These are phyloP conservation scores for Tarenaya hassleriana DNA, from an alignment of 345 rosid genomes.

Conservation along the genomic window DNA sequence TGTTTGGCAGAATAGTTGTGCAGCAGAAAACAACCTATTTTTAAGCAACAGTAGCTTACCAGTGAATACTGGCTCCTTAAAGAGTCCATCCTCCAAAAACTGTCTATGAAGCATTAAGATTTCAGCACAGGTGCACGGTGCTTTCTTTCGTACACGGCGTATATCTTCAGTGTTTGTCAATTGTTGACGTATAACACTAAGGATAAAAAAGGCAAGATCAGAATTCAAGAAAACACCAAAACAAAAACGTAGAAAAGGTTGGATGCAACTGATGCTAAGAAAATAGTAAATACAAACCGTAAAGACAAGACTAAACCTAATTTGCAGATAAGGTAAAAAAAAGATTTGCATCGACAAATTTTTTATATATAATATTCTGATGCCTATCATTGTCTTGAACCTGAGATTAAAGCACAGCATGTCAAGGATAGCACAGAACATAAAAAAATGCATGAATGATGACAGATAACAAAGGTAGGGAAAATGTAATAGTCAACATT, in stretches of 20 bases:
- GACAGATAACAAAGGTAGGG: background rate
- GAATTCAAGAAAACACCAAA: constrained; percentile 18
- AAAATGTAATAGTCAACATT: too few relatives aligned
- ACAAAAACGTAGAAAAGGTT: background rate
- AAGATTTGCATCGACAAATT: too few relatives aligned
- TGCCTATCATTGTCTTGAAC: too few relatives aligned
- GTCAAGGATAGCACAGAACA: too few relatives aligned
- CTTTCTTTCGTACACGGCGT: constrained; percentile 93
- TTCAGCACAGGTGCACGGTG: constrained; percentile 93
- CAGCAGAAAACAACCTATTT: background rate
- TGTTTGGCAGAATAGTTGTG: too few relatives aligned
- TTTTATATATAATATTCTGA: too few relatives aligned
- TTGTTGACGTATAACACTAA: constrained; percentile 82
- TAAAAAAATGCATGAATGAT: too few relatives aligned
- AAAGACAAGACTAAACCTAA: constrained; percentile 12
- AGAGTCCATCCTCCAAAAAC: constrained; percentile 67
- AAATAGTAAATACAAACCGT: constrained; percentile 4
- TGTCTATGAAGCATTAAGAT: constrained; percentile 78
- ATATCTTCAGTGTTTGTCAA: constrained; percentile 79
- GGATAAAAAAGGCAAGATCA: constrained; percentile 29
- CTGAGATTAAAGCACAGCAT: too few relatives aligned
- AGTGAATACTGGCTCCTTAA: constrained; percentile 53
- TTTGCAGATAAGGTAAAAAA: too few relatives aligned
- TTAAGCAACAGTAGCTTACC: constrained; percentile 50
- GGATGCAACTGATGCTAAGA: background rate